Percentiles rank a stretch among this genome's conserved stretches.
phyloP scores from a whole-genome alignment of 805 yeast species.

The Tetrapisispora pingtungensis region DNA sequence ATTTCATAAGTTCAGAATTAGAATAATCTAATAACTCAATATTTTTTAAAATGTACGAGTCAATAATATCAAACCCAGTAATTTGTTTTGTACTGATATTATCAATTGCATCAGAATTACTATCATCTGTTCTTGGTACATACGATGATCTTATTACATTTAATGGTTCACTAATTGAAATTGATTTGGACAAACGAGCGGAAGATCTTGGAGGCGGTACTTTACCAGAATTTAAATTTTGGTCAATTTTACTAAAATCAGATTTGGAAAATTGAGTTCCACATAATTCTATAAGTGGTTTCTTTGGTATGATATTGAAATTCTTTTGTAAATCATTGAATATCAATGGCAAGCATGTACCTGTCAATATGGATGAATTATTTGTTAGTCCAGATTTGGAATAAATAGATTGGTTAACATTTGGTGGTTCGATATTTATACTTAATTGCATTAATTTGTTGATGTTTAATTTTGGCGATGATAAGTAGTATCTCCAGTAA shows the following conservation, averaged over 20 bases:
- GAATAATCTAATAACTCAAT: conserved; percentile 28
- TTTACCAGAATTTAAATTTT: background rate
- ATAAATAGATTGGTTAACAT: conserved; percentile 16
- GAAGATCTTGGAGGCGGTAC: conserved; percentile 18
- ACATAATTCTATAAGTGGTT: conserved; percentile 45
- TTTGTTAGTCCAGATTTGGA: conserved; percentile 33
- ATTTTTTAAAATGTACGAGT: conserved; percentile 26
- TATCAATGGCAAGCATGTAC: conserved; percentile 54
- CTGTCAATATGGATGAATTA: conserved; percentile 48
- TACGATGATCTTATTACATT: background rate
- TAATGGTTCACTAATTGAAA: conserved; percentile 9
- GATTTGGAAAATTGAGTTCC: conserved; percentile 10
- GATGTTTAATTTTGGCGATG: conserved; percentile 35
- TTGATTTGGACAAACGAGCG: conserved; percentile 12
- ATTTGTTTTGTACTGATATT: conserved; percentile 15
- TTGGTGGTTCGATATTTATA: conserved; percentile 51
- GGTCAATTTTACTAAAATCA: background rate
- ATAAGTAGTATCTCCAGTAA: conserved; percentile 22
- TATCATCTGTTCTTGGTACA: background rate
- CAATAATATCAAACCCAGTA: conserved; percentile 41
- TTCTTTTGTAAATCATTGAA: conserved; percentile 49
- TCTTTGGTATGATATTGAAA: conserved; percentile 47
- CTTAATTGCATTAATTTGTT: conserved; percentile 56
- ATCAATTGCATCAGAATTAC: background rate
- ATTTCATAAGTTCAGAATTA: conserved; percentile 37